Percentiles rank a stretch among this genome's conserved stretches.
Conservation (phyloP, 202 grass and related monocot genomes). For the Schoenoplectus tabernaemontani region DNA sequence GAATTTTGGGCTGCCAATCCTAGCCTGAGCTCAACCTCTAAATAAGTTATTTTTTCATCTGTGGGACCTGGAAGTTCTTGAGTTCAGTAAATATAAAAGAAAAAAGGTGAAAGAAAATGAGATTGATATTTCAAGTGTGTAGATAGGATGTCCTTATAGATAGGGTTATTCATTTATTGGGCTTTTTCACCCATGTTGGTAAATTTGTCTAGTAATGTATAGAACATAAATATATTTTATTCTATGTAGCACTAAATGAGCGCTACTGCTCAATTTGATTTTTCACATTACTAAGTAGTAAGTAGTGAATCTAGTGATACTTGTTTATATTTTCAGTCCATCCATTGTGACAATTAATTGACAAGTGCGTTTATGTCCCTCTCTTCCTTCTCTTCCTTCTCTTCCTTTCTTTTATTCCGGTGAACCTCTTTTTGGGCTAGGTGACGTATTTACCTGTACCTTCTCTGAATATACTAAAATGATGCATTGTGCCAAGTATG, state of each 20-base stretch:
- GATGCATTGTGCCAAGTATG: neutral
- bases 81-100: constrained; percentile 1
- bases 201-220: constrained; percentile 14
- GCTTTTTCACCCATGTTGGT: neutral
- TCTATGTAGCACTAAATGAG: neutral
- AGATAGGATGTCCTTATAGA: constrained; percentile 7
- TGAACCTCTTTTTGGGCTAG: neutral
- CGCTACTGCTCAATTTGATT: neutral
- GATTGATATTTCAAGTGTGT: neutral
- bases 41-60: neutral
- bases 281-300: too few relatives aligned
- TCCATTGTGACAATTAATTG: neutral
- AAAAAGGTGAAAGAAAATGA: neutral
- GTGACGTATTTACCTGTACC: neutral
- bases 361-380: neutral
- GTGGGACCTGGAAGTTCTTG: neutral
- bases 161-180: constrained; percentile 11
- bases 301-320: too few relatives aligned
- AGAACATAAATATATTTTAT: neutral
- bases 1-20: constrained; percentile 81
- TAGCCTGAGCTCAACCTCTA: constrained; percentile 34
- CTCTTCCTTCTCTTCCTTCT: too few relatives aligned
- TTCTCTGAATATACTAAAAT: neutral
- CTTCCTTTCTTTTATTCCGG: neutral
- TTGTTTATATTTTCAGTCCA: neutral